Evolutionary conservation across 441 rosid species (phyloP).

Genomic region (Gossypium schwendimanii): DNA sequence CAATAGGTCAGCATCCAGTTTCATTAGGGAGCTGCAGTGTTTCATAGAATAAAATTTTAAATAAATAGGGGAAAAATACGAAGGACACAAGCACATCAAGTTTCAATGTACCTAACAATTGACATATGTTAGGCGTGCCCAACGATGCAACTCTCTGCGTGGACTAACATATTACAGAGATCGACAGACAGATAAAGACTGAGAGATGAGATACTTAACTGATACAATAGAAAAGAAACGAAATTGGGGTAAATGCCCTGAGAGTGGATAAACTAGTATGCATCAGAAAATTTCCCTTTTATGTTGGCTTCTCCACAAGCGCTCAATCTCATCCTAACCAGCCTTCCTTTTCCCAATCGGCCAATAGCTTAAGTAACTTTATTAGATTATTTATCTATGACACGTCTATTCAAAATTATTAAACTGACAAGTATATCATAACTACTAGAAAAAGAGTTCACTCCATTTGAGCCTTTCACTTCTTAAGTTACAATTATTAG

Average conservation of each 20-base stretch:
- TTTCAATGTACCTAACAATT: background rate
- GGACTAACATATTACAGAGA: background rate
- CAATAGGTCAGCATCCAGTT: constrained; percentile 63
- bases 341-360: background rate
- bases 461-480: no score
- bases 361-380: background rate
- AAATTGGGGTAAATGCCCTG: no score
- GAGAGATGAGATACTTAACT: background rate
- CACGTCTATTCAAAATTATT: background rate
- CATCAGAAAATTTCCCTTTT: background rate
- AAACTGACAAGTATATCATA: no score
- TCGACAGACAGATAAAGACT: background rate
- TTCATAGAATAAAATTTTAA: background rate
- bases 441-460: no score
- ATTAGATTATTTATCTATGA: background rate
- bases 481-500: no score
- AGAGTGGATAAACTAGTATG: no score
- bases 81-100: background rate
- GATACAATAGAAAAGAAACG: no score
- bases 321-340: background rate
- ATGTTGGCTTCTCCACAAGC: background rate
- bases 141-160: background rate
- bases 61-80: background rate
- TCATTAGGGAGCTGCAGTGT: constrained; percentile 32
- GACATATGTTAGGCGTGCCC: background rate